Conservation (phyloP, 202 grass and related monocot genomes). For the Schoenoplectus tabernaemontani region DNA sequence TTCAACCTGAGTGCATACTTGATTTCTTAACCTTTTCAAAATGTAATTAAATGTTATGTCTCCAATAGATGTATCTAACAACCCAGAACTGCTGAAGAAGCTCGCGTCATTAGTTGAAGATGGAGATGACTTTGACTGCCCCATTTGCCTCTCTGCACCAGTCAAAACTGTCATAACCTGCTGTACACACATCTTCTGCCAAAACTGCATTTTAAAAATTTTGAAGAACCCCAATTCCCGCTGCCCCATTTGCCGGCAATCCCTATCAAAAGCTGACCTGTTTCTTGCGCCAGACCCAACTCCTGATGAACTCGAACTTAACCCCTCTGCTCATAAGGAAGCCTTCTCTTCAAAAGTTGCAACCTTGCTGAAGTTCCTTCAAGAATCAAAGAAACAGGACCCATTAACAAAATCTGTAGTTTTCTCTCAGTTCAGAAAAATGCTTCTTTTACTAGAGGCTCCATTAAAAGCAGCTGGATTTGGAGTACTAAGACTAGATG, state of each 20-base stretch:
- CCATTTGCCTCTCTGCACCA: conserved; percentile 83
- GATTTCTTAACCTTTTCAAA: background rate
- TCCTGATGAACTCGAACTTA: conserved; percentile 41
- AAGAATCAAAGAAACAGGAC: conserved; percentile 36
- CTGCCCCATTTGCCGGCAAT: conserved; percentile 75
- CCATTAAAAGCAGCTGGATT: conserved; percentile 71
- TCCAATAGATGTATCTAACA: conserved; percentile 62
- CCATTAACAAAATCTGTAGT: conserved; percentile 66
- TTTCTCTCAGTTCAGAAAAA: conserved; percentile 91
- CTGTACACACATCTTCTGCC: conserved; percentile 89
- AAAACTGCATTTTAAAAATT: conserved; percentile 66
- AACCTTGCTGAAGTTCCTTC: conserved; percentile 57
- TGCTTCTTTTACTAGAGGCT: conserved; percentile 70
- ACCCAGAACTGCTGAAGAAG: conserved; percentile 80
- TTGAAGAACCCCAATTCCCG: conserved; percentile 57
- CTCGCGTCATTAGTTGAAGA: conserved; percentile 69
- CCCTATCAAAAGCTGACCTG: conserved; percentile 69
- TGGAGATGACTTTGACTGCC: conserved; percentile 94
- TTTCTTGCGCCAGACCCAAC: conserved; percentile 58
- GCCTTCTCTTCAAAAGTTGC: conserved; percentile 80
- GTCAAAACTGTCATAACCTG: conserved; percentile 73
- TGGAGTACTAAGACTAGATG: conserved; percentile 48
- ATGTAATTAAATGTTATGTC: background rate
- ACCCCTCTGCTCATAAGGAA: conserved; percentile 16
- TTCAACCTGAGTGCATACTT: background rate